phyloP scores from a whole-genome alignment of 2,329 filamentous ascomycete genomes.

The Sclerotinia spermophila region DNA sequence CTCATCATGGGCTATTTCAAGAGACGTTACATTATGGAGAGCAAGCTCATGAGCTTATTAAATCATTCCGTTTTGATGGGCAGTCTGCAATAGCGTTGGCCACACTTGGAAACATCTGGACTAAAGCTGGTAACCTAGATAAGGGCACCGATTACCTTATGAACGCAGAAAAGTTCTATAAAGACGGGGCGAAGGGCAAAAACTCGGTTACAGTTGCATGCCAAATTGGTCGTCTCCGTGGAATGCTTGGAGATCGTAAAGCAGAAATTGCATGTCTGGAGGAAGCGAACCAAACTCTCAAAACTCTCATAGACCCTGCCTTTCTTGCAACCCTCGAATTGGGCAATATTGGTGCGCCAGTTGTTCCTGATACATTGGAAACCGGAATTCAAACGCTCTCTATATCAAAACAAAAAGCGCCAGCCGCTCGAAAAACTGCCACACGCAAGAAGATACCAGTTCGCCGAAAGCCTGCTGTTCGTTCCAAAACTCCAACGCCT shows the following conservation, averaged over 20 bases:
- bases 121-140: conserved; percentile 55
- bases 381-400: conserved; percentile 29
- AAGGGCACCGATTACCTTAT: conserved; percentile 55
- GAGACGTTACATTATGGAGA: conserved; percentile 88
- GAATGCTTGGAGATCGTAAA: conserved; percentile 45
- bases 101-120: conserved; percentile 53
- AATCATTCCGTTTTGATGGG: conserved; percentile 30
- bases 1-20: conserved; percentile 79
- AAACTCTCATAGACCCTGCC: conserved; percentile 42
- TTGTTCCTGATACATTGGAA: conserved; percentile 25
- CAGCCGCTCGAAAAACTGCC: conserved; percentile 23
- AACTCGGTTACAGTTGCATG: conserved; percentile 50
- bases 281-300: conserved; percentile 45
- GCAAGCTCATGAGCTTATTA: conserved; percentile 73
- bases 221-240: conserved; percentile 52
- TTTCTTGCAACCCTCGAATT: conserved; percentile 23
- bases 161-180: conserved; percentile 51
- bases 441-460: conserved; percentile 32
- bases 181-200: conserved; percentile 44
- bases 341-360: conserved; percentile 25
- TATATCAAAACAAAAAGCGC: conserved; percentile 37
- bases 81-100: conserved; percentile 52
- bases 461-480: conserved; percentile 34
- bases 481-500: conserved; percentile 29
- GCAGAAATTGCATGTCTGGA: conserved; percentile 48